These are phyloP conservation scores for Nothomitra cinnamomea DNA, from an alignment of 2,329 filamentous ascomycete genomes.

Conservation along the genomic window DNA sequence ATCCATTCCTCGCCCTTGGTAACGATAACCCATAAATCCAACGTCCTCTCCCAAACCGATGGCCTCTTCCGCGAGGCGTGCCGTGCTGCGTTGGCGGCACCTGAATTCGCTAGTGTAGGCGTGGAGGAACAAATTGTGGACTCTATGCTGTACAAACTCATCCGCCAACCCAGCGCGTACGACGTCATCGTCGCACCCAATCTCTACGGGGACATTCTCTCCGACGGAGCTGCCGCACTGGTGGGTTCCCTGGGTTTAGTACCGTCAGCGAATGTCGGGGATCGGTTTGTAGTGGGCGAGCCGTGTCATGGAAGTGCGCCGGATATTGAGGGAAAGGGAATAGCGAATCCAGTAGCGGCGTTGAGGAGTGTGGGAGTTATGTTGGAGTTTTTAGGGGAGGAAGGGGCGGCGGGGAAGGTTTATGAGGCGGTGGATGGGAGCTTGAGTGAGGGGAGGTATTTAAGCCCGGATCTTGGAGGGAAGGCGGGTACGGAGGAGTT, in stretches of 20 bases:
- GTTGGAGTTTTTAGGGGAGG: constrained; percentile 87
- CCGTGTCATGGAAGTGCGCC: constrained; percentile 93
- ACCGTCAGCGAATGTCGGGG: constrained; percentile 86
- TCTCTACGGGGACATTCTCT: constrained; percentile 92
- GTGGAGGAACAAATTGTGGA: constrained; percentile 98
- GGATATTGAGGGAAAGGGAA: constrained; percentile 81
- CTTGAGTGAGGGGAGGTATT: constrained; percentile 61
- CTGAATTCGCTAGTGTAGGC: constrained; percentile 44
- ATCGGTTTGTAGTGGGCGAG: constrained; percentile 90
- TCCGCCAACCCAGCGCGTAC: constrained; percentile 87
- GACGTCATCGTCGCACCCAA: constrained; percentile 97
- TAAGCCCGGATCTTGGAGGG: constrained; percentile 84
- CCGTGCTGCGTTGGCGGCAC: constrained; percentile 49
- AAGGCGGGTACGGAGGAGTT: constrained; percentile 75
- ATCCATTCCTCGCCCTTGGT: constrained; percentile 59
- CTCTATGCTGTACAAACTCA: constrained; percentile 98
- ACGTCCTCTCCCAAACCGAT: constrained; percentile 91
- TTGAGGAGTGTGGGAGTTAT: constrained; percentile 81
- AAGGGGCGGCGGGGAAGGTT: constrained; percentile 72
- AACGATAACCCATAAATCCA: constrained; percentile 96
- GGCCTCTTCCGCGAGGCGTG: constrained; percentile 80
- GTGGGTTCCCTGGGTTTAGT: constrained; percentile 87
- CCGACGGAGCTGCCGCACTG: constrained; percentile 84
- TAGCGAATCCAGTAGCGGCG: constrained; percentile 94
- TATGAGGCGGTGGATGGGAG: constrained; percentile 86